Base-by-base conservation (phyloP, 306 rosid genomes). In the Citrullus mucosospermus region DNA sequence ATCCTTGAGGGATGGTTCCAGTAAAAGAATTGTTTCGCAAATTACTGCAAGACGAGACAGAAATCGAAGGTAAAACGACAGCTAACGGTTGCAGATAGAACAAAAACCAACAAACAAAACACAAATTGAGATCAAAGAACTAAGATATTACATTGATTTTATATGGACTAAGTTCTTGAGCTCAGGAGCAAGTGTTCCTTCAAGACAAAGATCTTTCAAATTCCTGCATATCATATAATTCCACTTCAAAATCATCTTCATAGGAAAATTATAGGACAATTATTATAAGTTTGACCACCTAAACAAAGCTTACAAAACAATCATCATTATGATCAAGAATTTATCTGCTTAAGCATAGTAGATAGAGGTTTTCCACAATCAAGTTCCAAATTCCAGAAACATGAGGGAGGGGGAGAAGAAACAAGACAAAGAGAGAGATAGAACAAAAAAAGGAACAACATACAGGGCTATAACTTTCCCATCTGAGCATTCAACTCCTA, bases 21-120 rank as follows among this genome's bases (percentile, higher is more conserved):
- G 68, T 77, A 80, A 95, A 86, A 75, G 91, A 89, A 67, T 95
- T 95, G 83, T 95, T 95, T 71, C 97, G 90, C 89, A 95, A 85
- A 81, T 88, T 74, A 71, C 99, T 95, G 91, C 81, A 25, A 18
- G 11, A 11, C 32, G 9, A 78, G 44, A 30, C 28, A 66, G 25
- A 50, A 51, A 78, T 13, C 18, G n/a, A 63, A 78, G 84, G 62
- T 83, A 81, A 41, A 75, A 25, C 48, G 17, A 34, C 65, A 39
- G 76, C 13, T 55, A 44, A 10, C 30, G 48, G 66, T 74, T 39
- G 71, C 73, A 79, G 2, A 6, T 15, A 75, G 78, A 16, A 28
- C 61, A 73, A 75, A 65, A 50, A 46, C 11, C 17, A 48, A 55
- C 76, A 61, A 73, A 48, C 4, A 7, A 48, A 46, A 73, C 65